Evolutionary conservation across 2,329 filamentous ascomycete species (phyloP).

Genomic region (Aspergillus sp.): DNA sequence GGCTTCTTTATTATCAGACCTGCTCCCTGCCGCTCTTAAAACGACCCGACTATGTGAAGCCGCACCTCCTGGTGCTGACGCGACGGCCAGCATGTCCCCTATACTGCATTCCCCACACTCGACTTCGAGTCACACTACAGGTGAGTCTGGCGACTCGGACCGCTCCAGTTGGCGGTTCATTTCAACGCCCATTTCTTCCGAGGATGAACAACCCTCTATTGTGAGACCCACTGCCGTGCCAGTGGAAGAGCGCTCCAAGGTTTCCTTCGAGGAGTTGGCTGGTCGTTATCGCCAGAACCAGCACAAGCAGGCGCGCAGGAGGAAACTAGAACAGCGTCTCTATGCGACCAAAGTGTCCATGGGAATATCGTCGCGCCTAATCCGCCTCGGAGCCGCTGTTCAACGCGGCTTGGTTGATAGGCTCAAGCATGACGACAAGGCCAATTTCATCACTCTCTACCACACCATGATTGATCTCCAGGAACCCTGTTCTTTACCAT

Average conservation of each 20-base stretch:
- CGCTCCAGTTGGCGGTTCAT: slow-evolving; percentile 27
- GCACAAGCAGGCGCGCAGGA: slow-evolving; percentile 43
- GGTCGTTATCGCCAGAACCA: slow-evolving; percentile 42
- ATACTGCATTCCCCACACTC: slow-evolving; percentile 18
- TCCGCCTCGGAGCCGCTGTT: slow-evolving; percentile 41
- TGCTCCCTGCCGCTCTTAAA: slow-evolving; percentile 27
- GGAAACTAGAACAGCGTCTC: slow-evolving; percentile 40
- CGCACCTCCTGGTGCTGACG: slow-evolving; percentile 28
- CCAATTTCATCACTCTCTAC: slow-evolving; percentile 45
- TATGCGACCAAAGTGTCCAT: slow-evolving; percentile 44
- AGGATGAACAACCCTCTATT: slow-evolving; percentile 19
- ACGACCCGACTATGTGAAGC: slow-evolving; percentile 35
- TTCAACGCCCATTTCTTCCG: slow-evolving; percentile 20
- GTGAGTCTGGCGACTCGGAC: slow-evolving; percentile 37
- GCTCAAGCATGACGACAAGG: slow-evolving; percentile 47
- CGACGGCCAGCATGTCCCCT: slow-evolving; percentile 24
- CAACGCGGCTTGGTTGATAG: slow-evolving; percentile 48
- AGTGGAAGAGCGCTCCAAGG: slow-evolving; percentile 24
- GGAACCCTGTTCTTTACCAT: slow-evolving; percentile 40
- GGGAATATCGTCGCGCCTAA: slow-evolving; percentile 43
- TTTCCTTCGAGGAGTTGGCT: slow-evolving; percentile 48
- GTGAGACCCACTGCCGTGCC: slow-evolving; percentile 14
- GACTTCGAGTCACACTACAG: slow-evolving; percentile 26
- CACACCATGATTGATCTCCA: slow-evolving; percentile 46
- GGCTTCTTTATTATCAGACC: slow-evolving; percentile 14